Percentiles rank a stretch among this genome's conserved stretches.
These are phyloP conservation scores for Tylopilus sp. DNA, from an alignment of 768 basidiomycete genomes.

Conservation along the genomic window DNA sequence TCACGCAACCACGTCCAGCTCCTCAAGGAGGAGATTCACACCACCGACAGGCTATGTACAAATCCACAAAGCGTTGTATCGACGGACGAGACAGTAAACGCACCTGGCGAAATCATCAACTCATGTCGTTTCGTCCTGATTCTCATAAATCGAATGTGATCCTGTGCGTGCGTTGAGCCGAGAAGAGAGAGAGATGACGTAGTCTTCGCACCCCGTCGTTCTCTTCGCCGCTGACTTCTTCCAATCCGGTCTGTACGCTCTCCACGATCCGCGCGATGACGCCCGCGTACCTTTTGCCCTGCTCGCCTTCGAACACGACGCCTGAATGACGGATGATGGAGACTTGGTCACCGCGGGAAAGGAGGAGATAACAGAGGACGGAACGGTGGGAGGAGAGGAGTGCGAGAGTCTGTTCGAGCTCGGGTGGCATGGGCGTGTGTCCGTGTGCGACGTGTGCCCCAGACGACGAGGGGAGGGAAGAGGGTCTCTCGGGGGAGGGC, in stretches of 20 bases:
- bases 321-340: conserved; percentile 84
- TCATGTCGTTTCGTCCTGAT: conserved; percentile 91
- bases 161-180: conserved; percentile 41
- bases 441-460: conserved; percentile 14
- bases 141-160: conserved; percentile 83
- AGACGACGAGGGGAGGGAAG: conserved; percentile 7
- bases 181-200: not conserved
- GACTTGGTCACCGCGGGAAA: conserved; percentile 67
- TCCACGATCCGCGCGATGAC: conserved; percentile 75
- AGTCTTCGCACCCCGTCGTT: conserved; percentile 48
- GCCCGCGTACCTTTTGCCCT: conserved; percentile 70
- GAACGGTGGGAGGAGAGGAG: conserved; percentile 78
- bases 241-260: conserved; percentile 72
- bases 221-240: conserved; percentile 67
- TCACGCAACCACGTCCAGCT: no score
- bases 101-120: conserved; percentile 92
- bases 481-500: conserved; percentile 2
- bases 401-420: conserved; percentile 76
- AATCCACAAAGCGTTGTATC: no score
- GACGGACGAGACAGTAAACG: conserved; percentile 23
- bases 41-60: no score
- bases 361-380: conserved; percentile 82
- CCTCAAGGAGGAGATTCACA: no score
- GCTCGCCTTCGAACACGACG: conserved; percentile 82
- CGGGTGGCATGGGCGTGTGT: conserved; percentile 52